phyloP scores from a whole-genome alignment of 352 stramenopile genomes.

The Globisporangium polare region DNA sequence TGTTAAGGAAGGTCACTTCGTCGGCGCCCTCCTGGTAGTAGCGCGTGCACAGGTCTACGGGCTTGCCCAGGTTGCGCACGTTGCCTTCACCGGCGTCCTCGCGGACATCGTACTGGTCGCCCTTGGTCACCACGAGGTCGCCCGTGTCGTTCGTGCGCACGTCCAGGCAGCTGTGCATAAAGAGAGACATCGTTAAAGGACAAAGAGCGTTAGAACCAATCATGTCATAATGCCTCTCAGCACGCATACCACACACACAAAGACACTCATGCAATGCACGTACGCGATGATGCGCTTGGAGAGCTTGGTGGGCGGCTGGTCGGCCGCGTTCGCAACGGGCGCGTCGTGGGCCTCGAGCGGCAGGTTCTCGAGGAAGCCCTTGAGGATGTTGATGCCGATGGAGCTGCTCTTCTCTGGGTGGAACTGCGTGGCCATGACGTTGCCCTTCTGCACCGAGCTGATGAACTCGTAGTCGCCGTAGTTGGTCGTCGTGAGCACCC shows the following conservation, averaged over 20 bases:
- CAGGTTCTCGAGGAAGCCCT: slow-evolving; percentile 90
- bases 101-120: slow-evolving; percentile 98
- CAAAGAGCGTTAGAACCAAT: background rate
- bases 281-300: slow-evolving; percentile 95
- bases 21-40: slow-evolving; percentile 97
- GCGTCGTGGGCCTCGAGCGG: slow-evolving; percentile 44
- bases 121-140: slow-evolving; percentile 98
- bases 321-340: slow-evolving; percentile 24
- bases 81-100: slow-evolving; percentile 80
- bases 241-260: no score
- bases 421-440: slow-evolving; percentile 98
- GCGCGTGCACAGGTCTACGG: slow-evolving; percentile 91
- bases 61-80: slow-evolving; percentile 98
- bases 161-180: slow-evolving; percentile 86
- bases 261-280: slow-evolving; percentile 21
- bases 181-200: background rate
- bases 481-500: slow-evolving; percentile 94
- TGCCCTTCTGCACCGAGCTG: slow-evolving; percentile 92
- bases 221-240: background rate
- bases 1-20: slow-evolving; percentile 98
- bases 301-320: slow-evolving; percentile 63
- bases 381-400: slow-evolving; percentile 90
- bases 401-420: slow-evolving; percentile 97
- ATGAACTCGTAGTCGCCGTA: slow-evolving; percentile 94
- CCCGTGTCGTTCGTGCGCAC: slow-evolving; percentile 95